Percentiles rank a stretch among this genome's conserved stretches.
phyloP scores from a whole-genome alignment of 257 asterid genomes.

The Solanum rostratum region DNA sequence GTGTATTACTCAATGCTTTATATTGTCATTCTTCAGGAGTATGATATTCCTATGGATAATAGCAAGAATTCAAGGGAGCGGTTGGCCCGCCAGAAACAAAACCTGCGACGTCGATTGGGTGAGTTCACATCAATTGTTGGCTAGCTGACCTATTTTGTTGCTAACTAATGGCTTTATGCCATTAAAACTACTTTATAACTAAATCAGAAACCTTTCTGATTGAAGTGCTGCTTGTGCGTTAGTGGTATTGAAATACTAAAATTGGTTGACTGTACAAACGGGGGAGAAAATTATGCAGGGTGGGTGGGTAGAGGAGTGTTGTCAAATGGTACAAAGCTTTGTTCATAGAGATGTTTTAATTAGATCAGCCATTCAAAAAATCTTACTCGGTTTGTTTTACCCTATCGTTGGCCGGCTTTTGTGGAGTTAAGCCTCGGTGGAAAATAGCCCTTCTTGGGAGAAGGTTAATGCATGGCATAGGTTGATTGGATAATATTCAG shows the following conservation, averaged over 20 bases:
- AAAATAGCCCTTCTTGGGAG: not conserved
- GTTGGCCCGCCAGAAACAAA: constrained; percentile 87
- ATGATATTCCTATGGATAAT: constrained; percentile 69
- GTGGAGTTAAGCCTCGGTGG: not conserved
- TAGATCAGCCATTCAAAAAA: not conserved
- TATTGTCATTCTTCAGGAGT: constrained; percentile 51
- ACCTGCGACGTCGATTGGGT: constrained; percentile 89
- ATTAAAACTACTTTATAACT: not conserved
- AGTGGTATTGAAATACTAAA: not conserved
- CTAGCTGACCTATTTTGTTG: not conserved
- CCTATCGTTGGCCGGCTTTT: not conserved
- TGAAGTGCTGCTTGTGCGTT: not conserved
- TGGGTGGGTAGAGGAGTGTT: not conserved
- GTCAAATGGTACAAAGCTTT: not conserved
- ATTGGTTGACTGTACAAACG: not conserved
- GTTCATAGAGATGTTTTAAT: not conserved
- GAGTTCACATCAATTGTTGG: constrained; percentile 13
- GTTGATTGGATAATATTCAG: not conserved
- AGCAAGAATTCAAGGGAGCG: constrained; percentile 82
- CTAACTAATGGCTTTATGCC: not conserved
- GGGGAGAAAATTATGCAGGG: not conserved
- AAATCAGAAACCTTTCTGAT: not conserved
- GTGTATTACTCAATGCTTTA: not conserved
- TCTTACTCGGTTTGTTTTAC: not conserved
- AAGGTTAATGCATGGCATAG: not conserved